phyloP scores from a whole-genome alignment of 805 yeast genomes.

The Pichia ethanolica region DNA sequence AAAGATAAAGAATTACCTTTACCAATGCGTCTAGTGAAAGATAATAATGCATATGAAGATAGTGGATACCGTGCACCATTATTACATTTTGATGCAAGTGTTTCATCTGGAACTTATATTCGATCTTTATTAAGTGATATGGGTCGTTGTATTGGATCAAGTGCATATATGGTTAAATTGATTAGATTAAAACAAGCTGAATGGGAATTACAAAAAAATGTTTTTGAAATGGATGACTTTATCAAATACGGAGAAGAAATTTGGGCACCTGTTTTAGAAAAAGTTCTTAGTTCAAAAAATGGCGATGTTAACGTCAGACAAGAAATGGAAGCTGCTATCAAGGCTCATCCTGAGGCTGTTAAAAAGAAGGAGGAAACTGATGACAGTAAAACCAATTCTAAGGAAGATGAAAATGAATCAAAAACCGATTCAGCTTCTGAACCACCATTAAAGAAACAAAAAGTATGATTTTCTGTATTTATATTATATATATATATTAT shows the following conservation, averaged over 20 bases:
- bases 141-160: slow-evolving; percentile 71
- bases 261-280: slow-evolving; percentile 62
- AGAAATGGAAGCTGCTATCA: slow-evolving; percentile 30
- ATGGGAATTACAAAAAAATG: slow-evolving; percentile 70
- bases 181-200: slow-evolving; percentile 70
- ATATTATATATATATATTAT: neutral
- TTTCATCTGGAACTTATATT: slow-evolving; percentile 92
- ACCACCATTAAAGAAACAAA: slow-evolving; percentile 3
- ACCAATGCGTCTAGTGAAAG: slow-evolving; percentile 32
- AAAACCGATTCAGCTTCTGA: neutral
- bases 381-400: neutral
- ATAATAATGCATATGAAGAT: slow-evolving; percentile 28
- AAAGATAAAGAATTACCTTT: slow-evolving; percentile 28
- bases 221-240: slow-evolving; percentile 61
- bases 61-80: slow-evolving; percentile 52
- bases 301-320: slow-evolving; percentile 31
- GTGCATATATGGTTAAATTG: slow-evolving; percentile 84
- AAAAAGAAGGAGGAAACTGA: neutral
- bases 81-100: slow-evolving; percentile 66
- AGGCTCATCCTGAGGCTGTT: slow-evolving; percentile 8
- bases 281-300: slow-evolving; percentile 42
- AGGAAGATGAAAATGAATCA: slow-evolving; percentile 1
- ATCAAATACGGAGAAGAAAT: slow-evolving; percentile 47
- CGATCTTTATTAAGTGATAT: slow-evolving; percentile 84
- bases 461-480: neutral